Conservation (phyloP, 306 rosid genomes). For the Castanopsis chinensis region DNA sequence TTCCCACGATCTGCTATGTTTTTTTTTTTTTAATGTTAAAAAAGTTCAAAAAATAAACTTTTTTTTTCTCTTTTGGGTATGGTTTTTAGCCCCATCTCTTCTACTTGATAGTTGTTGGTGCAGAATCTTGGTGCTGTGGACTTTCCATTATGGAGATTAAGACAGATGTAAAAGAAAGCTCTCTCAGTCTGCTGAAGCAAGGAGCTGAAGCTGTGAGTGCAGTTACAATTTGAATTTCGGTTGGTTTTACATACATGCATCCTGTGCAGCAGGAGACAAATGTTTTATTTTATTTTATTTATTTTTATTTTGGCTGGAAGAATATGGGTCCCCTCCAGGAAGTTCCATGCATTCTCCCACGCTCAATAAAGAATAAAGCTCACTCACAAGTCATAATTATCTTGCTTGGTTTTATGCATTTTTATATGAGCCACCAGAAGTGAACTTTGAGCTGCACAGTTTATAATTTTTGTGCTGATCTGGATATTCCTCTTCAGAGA, state of each 20-base stretch:
- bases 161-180: constrained; percentile 15
- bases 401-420: not conserved
- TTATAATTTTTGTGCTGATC: constrained; percentile 8
- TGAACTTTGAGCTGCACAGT: not conserved
- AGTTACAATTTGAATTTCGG: not conserved
- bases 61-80: not conserved
- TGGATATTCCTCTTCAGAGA: constrained; percentile 43
- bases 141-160: constrained; percentile 31
- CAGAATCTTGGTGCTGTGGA: not conserved
- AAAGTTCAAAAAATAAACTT: no score
- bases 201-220: constrained; percentile 69
- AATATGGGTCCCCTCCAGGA: not conserved
- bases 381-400: not conserved
- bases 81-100: not conserved
- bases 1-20: no score
- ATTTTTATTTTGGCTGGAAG: not conserved
- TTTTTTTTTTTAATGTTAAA: no score
- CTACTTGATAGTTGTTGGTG: not conserved
- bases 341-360: not conserved
- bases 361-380: not conserved
- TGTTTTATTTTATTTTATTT: not conserved
- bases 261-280: not conserved
- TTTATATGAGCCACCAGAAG: not conserved
- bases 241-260: not conserved
- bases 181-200: constrained; percentile 50